Conservation (phyloP, 2,329 filamentous ascomycete species). For the Fusarium miscanthi region DNA sequence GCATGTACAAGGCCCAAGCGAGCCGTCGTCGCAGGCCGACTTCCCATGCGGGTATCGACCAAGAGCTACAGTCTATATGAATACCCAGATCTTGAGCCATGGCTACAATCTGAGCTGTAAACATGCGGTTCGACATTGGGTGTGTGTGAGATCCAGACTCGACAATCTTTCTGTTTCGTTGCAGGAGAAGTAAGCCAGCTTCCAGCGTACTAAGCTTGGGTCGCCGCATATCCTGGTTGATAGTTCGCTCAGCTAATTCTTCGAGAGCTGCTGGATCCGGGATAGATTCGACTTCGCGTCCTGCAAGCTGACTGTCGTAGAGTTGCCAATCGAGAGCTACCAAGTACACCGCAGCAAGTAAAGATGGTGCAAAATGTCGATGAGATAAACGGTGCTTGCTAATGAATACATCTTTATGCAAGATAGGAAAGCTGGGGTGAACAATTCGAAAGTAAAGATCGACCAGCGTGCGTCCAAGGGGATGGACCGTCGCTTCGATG, state of each 20-base stretch:
- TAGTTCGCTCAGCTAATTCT: conserved; percentile 55
- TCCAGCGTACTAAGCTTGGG: conserved; percentile 68
- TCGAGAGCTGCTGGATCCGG: conserved; percentile 50
- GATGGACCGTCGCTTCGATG: conserved; percentile 71
- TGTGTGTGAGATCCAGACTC: conserved; percentile 39
- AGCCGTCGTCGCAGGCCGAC: conserved; percentile 69
- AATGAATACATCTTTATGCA: conserved; percentile 70
- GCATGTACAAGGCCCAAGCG: conserved; percentile 73
- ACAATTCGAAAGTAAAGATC: conserved; percentile 74
- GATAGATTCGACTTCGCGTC: conserved; percentile 46
- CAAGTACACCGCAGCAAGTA: conserved; percentile 70
- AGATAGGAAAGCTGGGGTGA: conserved; percentile 67
- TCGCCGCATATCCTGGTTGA: conserved; percentile 60
- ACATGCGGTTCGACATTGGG: conserved; percentile 54
- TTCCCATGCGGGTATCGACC: conserved; percentile 73
- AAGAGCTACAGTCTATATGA: conserved; percentile 69
- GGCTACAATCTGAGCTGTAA: conserved; percentile 65
- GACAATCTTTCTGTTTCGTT: conserved; percentile 57
- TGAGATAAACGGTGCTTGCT: conserved; percentile 69
- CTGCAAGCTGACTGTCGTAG: conserved; percentile 63
- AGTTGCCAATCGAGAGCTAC: conserved; percentile 71
- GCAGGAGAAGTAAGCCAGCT: conserved; percentile 64
- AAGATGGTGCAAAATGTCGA: conserved; percentile 67
- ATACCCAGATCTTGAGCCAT: conserved; percentile 69
- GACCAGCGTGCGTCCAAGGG: conserved; percentile 71